phyloP scores from a whole-genome alignment of 2,329 filamentous ascomycete genomes.

The Talaromyces verruculosus region DNA sequence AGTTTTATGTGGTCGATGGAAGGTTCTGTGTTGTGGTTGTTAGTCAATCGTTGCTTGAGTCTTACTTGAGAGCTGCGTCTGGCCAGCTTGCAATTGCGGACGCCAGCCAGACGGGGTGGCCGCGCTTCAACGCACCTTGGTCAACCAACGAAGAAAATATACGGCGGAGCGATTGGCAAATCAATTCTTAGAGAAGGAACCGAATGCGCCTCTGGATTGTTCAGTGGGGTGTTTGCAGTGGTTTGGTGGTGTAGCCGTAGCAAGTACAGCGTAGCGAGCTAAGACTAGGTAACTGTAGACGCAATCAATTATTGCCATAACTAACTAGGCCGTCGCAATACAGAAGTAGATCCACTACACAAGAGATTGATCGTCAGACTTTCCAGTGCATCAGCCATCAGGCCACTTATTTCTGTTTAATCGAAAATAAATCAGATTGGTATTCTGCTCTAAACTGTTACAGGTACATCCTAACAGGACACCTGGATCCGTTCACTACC shows the following conservation, averaged over 20 bases:
- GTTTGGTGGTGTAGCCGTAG: neutral
- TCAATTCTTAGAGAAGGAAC: neutral
- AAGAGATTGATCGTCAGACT: too few relatives aligned
- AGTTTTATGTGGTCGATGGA: neutral
- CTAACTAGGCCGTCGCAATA: neutral
- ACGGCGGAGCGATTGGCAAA: too few relatives aligned
- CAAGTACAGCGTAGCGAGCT: neutral
- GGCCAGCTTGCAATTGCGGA: constrained; percentile 21
- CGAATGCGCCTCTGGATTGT: neutral
- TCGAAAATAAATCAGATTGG: neutral
- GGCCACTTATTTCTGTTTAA: neutral
- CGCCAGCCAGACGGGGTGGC: neutral
- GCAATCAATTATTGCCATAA: neutral
- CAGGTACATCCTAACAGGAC: too few relatives aligned
- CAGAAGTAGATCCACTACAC: neutral
- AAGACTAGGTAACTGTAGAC: neutral
- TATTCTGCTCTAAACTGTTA: neutral
- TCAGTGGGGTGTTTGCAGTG: neutral
- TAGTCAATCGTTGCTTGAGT: neutral
- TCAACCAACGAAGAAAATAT: neutral
- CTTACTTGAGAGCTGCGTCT: neutral
- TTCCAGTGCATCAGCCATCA: too few relatives aligned
- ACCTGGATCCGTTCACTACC: too few relatives aligned
- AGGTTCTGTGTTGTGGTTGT: neutral
- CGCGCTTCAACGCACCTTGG: neutral